Evolutionary conservation across 768 basidiomycete species (phyloP), one percentile per base, ranked within the genome.

Genomic region (Termitomyces sp.): DNA sequence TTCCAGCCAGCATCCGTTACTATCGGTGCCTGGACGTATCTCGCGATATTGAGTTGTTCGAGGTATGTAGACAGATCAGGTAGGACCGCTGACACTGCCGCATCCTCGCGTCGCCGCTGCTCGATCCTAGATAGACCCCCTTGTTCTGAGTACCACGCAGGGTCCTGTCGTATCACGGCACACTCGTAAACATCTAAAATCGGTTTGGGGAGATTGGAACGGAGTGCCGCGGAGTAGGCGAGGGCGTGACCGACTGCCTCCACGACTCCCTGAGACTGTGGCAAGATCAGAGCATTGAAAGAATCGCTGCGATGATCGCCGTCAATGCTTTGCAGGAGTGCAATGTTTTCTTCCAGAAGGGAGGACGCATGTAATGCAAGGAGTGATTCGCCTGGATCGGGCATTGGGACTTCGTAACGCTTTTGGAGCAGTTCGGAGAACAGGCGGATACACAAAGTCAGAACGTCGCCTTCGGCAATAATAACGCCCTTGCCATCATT

Each of bases 171-270:
- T 53, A 85, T 76, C 38, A 79, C 74, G 5, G 76, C 74, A 54
- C 75, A 77, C 63, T 80, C 82, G 65, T 82, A 87, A 8, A 86
- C 65, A 55, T 84, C 81, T 33, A 86, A 70, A 30, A 87, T 73
- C 18, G 75, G 72, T 61, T 72, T 69, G 2, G 79, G 78, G 30
- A 85, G 64, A 3, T 72, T 73, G 13, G 72, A 70, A 35, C 71
- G 69, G 45, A 77, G 57, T 18, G 77, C 84, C 18, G 80, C 79
- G 6, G 82, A 79, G 64, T 85, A 85, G 2, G 85, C 82, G 43
- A 83, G 71, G 16, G 83, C 79, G 63, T 86, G 82, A 3, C 86
- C 85, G 43, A 87, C 80, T n/a, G 85, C 79, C 70, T 84, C 79
- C 53, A 87, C 67, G 6, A 80, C 74, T 13, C 59, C 57, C 52